Evolutionary conservation across 257 asterid genomes (phyloP), one percentile per base, ranked within the genome.

Genomic region (Solanum corneliomulleri): DNA sequence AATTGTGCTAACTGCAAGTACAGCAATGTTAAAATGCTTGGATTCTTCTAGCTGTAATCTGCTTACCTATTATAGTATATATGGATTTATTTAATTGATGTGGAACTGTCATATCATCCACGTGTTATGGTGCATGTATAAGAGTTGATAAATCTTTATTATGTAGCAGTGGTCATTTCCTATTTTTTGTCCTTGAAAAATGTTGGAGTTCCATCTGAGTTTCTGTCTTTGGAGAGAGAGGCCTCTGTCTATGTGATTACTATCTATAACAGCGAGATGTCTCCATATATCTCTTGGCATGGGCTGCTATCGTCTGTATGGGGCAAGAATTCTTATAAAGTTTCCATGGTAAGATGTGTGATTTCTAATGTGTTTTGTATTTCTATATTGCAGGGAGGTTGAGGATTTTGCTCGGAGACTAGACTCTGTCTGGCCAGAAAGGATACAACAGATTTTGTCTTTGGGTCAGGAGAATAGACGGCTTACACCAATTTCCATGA

Each of bases 361-460:
- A 31, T 84, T 45, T 64, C 35, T 31, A 20, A 70, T 62, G 25
- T 62, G 71, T 18, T 81, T 69, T 58, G 18, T 27, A 47, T 80
- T 47, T 39, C 52, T 62, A 18, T 29, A n/a, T 47, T 45, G 58
- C 78, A 91, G 93, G 91, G 93, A 91, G 88, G 93, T 91, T 80
- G 93, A 90, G 86, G 93, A 91, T 88, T 91, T 91, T 90, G 92
- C 93, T 64, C 89, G 93, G 69, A 89, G 93, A 82, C 89, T 91
- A 83, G 90, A 91, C 86, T 90, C 92, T 72, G 92, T 84, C 45
- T 91, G 93, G 93, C 92, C 93, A 21, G 92, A 91, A 27, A 87
- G 92, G 90, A 90, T 91, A 90, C 91, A 90, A 52, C 90, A 91
- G 84, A 86, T 89, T 68, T 78, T 90, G 37, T 90, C 92, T 11